Conservation (phyloP, 2,329 filamentous ascomycete genomes). For the Metarhizium sp. region DNA sequence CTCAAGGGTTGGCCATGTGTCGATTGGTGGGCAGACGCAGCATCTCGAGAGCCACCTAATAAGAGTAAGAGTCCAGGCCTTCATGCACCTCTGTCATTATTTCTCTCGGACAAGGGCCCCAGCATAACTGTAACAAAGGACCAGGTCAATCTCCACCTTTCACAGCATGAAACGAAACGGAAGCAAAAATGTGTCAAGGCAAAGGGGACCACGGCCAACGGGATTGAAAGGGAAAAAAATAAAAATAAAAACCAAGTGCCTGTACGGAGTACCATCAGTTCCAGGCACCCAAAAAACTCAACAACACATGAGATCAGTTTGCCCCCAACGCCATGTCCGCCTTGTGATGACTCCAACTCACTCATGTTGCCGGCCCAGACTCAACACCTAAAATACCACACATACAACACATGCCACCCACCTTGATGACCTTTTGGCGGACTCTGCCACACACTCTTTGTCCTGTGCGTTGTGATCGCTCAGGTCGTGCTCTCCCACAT, state of each 20-base stretch:
- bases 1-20: not conserved
- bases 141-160: not conserved
- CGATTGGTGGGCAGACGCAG: not conserved
- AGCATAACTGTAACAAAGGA: not conserved
- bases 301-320: not conserved
- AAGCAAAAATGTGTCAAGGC: not conserved
- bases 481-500: not conserved
- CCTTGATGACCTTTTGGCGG: not conserved
- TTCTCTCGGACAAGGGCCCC: not conserved
- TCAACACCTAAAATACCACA: not conserved
- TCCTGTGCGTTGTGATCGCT: not conserved
- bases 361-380: not conserved
- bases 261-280: not conserved
- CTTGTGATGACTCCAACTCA: not conserved
- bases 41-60: not conserved
- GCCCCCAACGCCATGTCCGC: not conserved
- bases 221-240: not conserved
- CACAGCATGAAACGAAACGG: not conserved
- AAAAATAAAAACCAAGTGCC: not conserved
- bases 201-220: not conserved
- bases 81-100: not conserved
- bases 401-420: not conserved
- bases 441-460: not conserved
- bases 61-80: not conserved
- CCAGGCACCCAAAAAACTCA: not conserved